These are phyloP conservation scores for Collybia sordida DNA, from an alignment of 768 basidiomycete genomes.

Conservation along the genomic window DNA sequence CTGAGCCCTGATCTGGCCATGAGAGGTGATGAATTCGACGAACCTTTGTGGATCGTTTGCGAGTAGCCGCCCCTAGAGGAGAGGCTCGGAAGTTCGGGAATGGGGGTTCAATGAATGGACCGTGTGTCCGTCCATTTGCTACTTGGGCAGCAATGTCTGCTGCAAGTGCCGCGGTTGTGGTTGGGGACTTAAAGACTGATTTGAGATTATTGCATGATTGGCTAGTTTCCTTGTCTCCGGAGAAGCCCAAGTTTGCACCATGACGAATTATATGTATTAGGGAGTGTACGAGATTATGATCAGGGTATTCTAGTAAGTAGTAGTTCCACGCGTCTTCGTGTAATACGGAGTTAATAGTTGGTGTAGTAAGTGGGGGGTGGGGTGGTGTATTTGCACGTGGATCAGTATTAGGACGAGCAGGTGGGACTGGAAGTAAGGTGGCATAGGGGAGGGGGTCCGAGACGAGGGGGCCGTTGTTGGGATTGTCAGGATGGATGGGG, in stretches of 20 bases:
- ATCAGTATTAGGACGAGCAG: conserved; percentile 19
- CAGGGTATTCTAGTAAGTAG: conserved; percentile 25
- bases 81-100: conserved; percentile 18
- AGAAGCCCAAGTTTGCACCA: conserved; percentile 26
- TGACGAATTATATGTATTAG: conserved; percentile 23
- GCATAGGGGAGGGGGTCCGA: too few relatives aligned
- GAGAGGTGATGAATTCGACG: conserved; percentile 29
- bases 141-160: conserved; percentile 5
- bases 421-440: too few relatives aligned
- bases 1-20: conserved; percentile 22
- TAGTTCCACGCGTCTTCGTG: conserved; percentile 15
- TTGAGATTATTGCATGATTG: conserved; percentile 22
- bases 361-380: not conserved
- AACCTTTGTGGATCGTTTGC: conserved; percentile 21
- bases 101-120: conserved; percentile 20
- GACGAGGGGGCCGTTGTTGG: too few relatives aligned
- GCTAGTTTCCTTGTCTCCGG: conserved; percentile 1
- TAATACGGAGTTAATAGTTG: conserved; percentile 14
- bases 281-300: conserved; percentile 21
- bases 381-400: conserved; percentile 18
- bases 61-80: conserved; percentile 21
- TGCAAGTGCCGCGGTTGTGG: conserved; percentile 6
- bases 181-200: conserved; percentile 18
- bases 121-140: conserved; percentile 12
- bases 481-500: too few relatives aligned